phyloP scores from a whole-genome alignment of 306 rosid genomes.

The Cyclanthera cordifolia region DNA sequence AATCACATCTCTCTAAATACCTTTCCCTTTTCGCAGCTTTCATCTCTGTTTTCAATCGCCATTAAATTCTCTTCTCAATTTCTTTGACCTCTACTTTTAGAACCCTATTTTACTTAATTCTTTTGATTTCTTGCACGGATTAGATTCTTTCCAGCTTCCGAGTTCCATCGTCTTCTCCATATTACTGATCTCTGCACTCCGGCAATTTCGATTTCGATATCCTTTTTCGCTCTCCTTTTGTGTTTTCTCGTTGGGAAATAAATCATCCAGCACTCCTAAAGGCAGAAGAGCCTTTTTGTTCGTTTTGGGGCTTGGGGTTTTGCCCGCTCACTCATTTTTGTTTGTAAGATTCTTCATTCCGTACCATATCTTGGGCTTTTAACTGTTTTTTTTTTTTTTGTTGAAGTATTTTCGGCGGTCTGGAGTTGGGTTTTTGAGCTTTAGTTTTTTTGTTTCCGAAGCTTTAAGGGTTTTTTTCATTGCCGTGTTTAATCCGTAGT shows the following conservation, averaged over 20 bases:
- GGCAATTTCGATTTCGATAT: neutral
- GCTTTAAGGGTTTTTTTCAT: slow-evolving; percentile 23
- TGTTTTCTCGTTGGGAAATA: neutral
- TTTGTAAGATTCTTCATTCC: slow-evolving; percentile 16
- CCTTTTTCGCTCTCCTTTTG: slow-evolving; percentile 1
- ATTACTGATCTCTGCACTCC: neutral
- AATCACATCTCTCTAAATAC: neutral
- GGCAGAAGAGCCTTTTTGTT: neutral
- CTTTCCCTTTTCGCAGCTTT: neutral
- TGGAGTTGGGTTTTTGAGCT: slow-evolving; percentile 7
- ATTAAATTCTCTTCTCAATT: neutral
- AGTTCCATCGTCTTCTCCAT: neutral
- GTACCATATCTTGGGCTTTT: slow-evolving; percentile 2
- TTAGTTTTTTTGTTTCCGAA: neutral
- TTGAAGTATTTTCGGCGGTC: slow-evolving; percentile 13
- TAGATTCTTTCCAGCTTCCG: neutral
- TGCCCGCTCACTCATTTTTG: neutral
- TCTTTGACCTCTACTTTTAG: neutral
- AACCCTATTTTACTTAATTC: neutral
- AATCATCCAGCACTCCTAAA: neutral
- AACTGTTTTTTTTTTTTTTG: slow-evolving; percentile 11
- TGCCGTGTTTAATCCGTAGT: slow-evolving; percentile 19
- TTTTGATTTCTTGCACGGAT: slow-evolving; percentile 2
- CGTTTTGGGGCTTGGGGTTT: slow-evolving; percentile 9
- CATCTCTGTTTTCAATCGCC: neutral